A percentile compares a stretch with the other conserved stretches of the same genome.
These are phyloP conservation scores for Pseudocercospora eumusae DNA, from an alignment of 2,329 filamentous ascomycete species.

Conservation along the genomic window DNA sequence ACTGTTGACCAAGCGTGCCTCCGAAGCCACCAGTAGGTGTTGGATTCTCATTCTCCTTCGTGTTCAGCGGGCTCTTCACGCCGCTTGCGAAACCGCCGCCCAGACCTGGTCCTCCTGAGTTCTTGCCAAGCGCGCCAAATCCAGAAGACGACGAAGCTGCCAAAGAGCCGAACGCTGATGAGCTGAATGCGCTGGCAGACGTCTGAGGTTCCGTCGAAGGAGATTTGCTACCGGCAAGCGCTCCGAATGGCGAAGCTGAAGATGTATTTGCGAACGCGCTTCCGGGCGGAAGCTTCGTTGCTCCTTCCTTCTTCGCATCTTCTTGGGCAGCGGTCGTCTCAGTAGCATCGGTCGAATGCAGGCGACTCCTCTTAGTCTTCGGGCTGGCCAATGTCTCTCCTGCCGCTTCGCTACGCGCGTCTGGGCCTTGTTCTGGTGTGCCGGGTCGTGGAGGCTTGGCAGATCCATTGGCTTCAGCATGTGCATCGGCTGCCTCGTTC, in stretches of 20 bases:
- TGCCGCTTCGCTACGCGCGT: slow-evolving; percentile 22
- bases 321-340: slow-evolving; percentile 16
- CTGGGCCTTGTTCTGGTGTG: slow-evolving; percentile 28
- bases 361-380: slow-evolving; percentile 52
- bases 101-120: slow-evolving; percentile 36
- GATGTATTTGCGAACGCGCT: slow-evolving; percentile 51
- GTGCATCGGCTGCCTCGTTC: slow-evolving; percentile 33
- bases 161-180: slow-evolving; percentile 50
- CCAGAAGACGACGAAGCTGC: slow-evolving; percentile 42
- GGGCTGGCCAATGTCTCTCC: slow-evolving; percentile 43
- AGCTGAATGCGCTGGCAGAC: slow-evolving; percentile 54
- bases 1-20: slow-evolving; percentile 41
- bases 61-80: slow-evolving; percentile 42
- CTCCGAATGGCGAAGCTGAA: slow-evolving; percentile 51
- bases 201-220: slow-evolving; percentile 40
- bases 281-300: slow-evolving; percentile 26
- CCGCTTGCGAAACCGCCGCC: slow-evolving; percentile 36
- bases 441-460: slow-evolving; percentile 22
- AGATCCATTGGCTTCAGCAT: slow-evolving; percentile 34
- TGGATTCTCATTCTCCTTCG: slow-evolving; percentile 30
- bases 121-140: slow-evolving; percentile 41
- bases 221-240: slow-evolving; percentile 44
- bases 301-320: slow-evolving; percentile 4
- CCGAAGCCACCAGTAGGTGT: slow-evolving; percentile 39
- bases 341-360: slow-evolving; percentile 38